Evolutionary conservation across 306 rosid genomes (phyloP).

Genomic region (Carpinus viminea): DNA sequence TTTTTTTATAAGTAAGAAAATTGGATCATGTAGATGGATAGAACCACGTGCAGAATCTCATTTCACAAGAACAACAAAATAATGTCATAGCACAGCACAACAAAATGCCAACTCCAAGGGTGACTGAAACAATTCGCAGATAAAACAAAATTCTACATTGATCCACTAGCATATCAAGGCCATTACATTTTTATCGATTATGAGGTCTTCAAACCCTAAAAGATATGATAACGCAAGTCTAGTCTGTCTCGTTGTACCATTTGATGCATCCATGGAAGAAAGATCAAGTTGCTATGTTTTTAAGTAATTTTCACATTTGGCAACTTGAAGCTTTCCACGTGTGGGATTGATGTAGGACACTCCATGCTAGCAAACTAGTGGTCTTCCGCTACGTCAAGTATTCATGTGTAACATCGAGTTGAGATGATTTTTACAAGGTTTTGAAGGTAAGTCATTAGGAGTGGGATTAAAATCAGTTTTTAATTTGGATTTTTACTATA

Average conservation of each 20-base stretch:
- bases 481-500: neutral
- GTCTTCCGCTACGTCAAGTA: too few relatives aligned
- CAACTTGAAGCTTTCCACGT: neutral
- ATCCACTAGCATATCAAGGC: neutral
- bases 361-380: too few relatives aligned
- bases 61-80: slow-evolving; percentile 30
- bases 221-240: slow-evolving; percentile 6
- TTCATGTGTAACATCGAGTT: neutral
- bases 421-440: neutral
- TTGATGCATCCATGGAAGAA: neutral
- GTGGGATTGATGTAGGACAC: too few relatives aligned
- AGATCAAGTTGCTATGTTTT: neutral
- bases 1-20: too few relatives aligned
- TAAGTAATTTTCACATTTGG: neutral
- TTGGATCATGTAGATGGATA: slow-evolving; percentile 17
- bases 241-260: neutral
- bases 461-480: neutral
- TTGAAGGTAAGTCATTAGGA: neutral
- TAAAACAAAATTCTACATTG: neutral
- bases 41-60: slow-evolving; percentile 24
- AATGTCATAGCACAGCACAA: slow-evolving; percentile 13
- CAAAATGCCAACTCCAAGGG: slow-evolving; percentile 22
- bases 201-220: slow-evolving; percentile 12
- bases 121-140: slow-evolving; percentile 1
- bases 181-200: neutral